These are phyloP conservation scores for Claviceps citrina DNA, from an alignment of 2,329 filamentous ascomycete genomes.

Conservation along the genomic window DNA sequence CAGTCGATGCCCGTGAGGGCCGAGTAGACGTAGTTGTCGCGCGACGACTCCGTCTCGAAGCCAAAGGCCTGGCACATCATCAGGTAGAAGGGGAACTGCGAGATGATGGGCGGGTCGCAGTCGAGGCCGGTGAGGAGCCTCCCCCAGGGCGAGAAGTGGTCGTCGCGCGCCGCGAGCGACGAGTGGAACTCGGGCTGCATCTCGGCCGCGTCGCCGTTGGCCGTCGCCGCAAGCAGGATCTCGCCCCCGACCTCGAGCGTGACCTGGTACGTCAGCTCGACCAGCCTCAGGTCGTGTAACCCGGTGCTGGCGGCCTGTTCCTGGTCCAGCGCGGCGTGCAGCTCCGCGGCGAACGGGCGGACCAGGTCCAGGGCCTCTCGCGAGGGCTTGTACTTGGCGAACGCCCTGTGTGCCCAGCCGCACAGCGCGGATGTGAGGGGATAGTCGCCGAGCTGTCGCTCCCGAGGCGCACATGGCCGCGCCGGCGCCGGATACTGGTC, in stretches of 20 bases:
- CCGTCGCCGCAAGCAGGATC: constrained; percentile 2
- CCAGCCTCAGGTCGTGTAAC: constrained; percentile 1
- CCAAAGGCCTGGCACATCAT: constrained; percentile 8
- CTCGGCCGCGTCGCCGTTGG: not conserved
- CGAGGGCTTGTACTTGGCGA: not conserved
- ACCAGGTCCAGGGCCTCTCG: not conserved
- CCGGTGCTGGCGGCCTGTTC: constrained; percentile 2
- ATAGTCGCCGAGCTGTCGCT: not conserved
- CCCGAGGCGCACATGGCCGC: not conserved
- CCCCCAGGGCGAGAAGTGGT: constrained; percentile 5
- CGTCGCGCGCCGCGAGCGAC: constrained; percentile 1
- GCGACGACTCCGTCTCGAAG: constrained; percentile 1
- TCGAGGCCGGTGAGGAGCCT: constrained; percentile 6
- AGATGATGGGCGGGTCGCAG: constrained; percentile 7
- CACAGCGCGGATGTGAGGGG: constrained; percentile 4
- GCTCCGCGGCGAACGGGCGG: not conserved
- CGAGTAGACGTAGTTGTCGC: constrained; percentile 6
- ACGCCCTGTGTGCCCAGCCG: constrained; percentile 1
- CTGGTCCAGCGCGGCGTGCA: not conserved
- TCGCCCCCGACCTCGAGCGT: constrained; percentile 2
- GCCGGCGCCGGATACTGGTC: not conserved
- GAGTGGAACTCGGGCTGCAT: not conserved
- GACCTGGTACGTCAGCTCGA: constrained; percentile 4
- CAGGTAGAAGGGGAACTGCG: constrained; percentile 7
- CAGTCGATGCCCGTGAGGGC: constrained; percentile 5